A percentile compares a stretch with the other conserved stretches of the same genome.
Conservation (phyloP, 371 early-diverging fungal species). For the Mortierella polycephala region DNA sequence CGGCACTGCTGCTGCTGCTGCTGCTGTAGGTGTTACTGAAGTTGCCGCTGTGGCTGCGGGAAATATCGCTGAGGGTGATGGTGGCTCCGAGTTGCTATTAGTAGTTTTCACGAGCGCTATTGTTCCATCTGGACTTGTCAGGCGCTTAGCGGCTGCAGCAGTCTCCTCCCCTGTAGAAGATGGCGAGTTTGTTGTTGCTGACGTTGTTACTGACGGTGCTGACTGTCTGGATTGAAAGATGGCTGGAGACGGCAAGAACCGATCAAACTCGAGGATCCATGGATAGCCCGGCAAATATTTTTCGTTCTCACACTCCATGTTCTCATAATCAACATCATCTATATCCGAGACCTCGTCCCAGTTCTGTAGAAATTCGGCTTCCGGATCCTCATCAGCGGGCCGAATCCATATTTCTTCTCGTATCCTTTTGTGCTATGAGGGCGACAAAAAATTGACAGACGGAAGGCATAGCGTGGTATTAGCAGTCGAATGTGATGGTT, state of each 20-base stretch:
- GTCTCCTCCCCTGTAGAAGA: not conserved
- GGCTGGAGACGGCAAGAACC: conserved; percentile 41
- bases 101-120: conserved; percentile 10
- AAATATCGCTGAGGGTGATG: not conserved
- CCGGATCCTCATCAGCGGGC: conserved; percentile 65
- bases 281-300: conserved; percentile 64
- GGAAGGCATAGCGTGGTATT: not conserved
- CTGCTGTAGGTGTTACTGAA: not conserved
- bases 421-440: conserved; percentile 69
- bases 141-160: conserved; percentile 16
- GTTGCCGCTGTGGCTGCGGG: not conserved
- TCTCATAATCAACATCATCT: conserved; percentile 71
- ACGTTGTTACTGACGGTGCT: not conserved
- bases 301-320: conserved; percentile 68
- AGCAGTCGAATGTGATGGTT: not conserved
- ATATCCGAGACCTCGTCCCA: conserved; percentile 74
- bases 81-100: not conserved
- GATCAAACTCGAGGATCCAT: conserved; percentile 56
- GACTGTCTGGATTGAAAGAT: conserved; percentile 23
- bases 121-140: conserved; percentile 38
- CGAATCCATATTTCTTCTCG: conserved; percentile 83
- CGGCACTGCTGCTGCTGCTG: conserved; percentile 2
- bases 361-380: conserved; percentile 68
- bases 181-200: not conserved
- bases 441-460: not conserved